phyloP scores from a whole-genome alignment of 768 basidiomycete species.

The Paxillus ammoniavirescens region DNA sequence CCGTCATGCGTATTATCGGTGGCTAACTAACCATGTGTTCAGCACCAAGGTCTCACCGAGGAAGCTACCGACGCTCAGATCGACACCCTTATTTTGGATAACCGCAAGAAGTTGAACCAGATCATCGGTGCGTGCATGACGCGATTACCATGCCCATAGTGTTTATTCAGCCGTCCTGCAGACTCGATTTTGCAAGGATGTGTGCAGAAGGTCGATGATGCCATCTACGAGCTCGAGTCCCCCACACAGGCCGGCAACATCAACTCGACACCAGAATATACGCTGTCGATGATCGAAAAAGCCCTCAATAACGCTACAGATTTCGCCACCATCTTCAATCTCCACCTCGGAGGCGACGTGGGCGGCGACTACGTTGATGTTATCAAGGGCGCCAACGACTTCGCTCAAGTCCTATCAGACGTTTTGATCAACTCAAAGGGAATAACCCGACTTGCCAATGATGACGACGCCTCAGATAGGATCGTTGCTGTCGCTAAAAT shows the following conservation, averaged over 20 bases:
- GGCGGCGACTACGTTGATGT: slow-evolving; percentile 97
- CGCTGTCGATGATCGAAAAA: slow-evolving; percentile 97
- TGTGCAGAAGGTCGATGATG: slow-evolving; percentile 94
- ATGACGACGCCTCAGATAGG: slow-evolving; percentile 91
- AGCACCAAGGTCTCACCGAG: slow-evolving; percentile 84
- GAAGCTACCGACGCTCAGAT: slow-evolving; percentile 96
- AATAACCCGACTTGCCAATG: slow-evolving; percentile 85
- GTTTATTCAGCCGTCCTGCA: slow-evolving; percentile 31
- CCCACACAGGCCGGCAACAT: slow-evolving; percentile 92
- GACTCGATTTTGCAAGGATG: slow-evolving; percentile 97
- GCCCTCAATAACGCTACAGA: slow-evolving; percentile 92
- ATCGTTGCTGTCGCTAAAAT: slow-evolving; percentile 80
- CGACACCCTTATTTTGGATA: slow-evolving; percentile 93
- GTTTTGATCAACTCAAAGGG: slow-evolving; percentile 94
- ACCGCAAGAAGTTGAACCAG: slow-evolving; percentile 95
- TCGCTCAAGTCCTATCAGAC: slow-evolving; percentile 90
- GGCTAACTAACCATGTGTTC: slow-evolving; percentile 5
- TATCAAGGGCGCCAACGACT: slow-evolving; percentile 95
- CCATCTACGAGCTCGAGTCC: slow-evolving; percentile 97
- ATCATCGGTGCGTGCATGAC: slow-evolving; percentile 71
- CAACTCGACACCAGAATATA: slow-evolving; percentile 98
- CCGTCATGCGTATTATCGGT: not conserved
- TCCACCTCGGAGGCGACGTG: slow-evolving; percentile 80
- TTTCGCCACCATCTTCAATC: slow-evolving; percentile 92
- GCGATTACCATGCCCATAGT: not conserved